Percentiles rank a stretch among this genome's conserved stretches.
phyloP scores from a whole-genome alignment of 768 basidiomycete species.

The Psilocybe cubensis region DNA sequence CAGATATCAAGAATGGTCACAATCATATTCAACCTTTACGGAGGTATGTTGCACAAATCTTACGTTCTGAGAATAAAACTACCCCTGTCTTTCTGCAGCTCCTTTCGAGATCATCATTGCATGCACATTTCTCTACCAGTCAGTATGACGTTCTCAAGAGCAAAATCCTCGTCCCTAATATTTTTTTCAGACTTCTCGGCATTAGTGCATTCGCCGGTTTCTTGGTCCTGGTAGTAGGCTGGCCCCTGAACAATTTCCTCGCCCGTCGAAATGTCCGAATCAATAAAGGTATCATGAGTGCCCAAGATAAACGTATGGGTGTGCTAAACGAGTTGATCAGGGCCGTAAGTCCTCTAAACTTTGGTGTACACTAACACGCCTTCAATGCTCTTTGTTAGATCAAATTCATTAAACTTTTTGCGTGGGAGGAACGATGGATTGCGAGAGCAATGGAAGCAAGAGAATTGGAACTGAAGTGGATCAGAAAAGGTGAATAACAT shows the following conservation, averaged over 20 bases:
- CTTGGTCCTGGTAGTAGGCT: conserved; percentile 64
- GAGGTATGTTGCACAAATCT: conserved; percentile 39
- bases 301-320: conserved; percentile 77
- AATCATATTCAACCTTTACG: conserved; percentile 66
- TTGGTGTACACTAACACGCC: background rate
- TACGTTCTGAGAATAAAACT: too few relatives aligned
- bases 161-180: background rate
- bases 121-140: conserved; percentile 77
- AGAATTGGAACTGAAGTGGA: conserved; percentile 72
- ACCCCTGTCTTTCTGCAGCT: conserved; percentile 36
- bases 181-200: conserved; percentile 57
- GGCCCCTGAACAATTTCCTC: conserved; percentile 73
- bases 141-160: conserved; percentile 16
- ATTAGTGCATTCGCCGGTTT: conserved; percentile 79
- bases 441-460: conserved; percentile 64
- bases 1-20: conserved; percentile 56
- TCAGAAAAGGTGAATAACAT: conserved; percentile 62
- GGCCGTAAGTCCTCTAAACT: conserved; percentile 43
- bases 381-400: conserved; percentile 34
- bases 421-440: conserved; percentile 82
- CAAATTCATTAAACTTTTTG: conserved; percentile 85
- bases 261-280: conserved; percentile 62
- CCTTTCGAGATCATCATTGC: conserved; percentile 83
- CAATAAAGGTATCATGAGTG: conserved; percentile 59
- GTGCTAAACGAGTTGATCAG: conserved; percentile 79